Conservation (phyloP, 345 rosid species). For the Rhodamnia rubescens region DNA sequence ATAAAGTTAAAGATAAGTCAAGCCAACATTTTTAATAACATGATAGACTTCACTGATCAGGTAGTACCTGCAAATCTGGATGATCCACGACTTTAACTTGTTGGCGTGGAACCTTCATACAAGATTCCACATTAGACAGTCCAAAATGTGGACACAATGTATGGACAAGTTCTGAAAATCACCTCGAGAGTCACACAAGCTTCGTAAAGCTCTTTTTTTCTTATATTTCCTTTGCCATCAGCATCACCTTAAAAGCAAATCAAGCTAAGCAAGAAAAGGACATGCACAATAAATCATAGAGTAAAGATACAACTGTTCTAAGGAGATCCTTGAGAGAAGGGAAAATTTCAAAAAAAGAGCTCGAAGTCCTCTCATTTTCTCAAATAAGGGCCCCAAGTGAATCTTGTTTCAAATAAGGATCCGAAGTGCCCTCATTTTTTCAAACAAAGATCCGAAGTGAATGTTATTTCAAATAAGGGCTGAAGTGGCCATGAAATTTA, state of each 20-base stretch:
- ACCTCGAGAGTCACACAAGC: conserved; percentile 78
- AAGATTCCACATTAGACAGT: neutral
- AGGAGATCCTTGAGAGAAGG: neutral
- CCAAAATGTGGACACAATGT: neutral
- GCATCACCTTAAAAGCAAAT: conserved; percentile 42
- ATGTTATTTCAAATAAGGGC: too few species aligned
- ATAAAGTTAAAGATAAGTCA: neutral
- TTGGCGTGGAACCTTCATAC: conserved; percentile 39
- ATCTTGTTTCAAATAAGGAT: too few species aligned
- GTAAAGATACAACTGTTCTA: neutral
- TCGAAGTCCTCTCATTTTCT: too few species aligned
- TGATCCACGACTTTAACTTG: conserved; percentile 61
- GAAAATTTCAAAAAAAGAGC: too few species aligned
- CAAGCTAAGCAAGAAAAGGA: neutral
- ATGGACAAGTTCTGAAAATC: neutral
- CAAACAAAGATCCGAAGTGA: too few species aligned
- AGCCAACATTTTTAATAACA: neutral
- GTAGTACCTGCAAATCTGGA: conserved; percentile 55
- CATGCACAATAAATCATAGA: neutral
- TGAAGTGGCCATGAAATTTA: too few species aligned
- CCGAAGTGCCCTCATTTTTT: too few species aligned
- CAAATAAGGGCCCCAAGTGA: too few species aligned
- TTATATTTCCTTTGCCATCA: conserved; percentile 64
- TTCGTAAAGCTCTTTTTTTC: conserved; percentile 47
- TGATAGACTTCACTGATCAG: neutral